Conservation (phyloP, 495 filamentous ascomycete genomes). For the Penicillium cinerascens region DNA sequence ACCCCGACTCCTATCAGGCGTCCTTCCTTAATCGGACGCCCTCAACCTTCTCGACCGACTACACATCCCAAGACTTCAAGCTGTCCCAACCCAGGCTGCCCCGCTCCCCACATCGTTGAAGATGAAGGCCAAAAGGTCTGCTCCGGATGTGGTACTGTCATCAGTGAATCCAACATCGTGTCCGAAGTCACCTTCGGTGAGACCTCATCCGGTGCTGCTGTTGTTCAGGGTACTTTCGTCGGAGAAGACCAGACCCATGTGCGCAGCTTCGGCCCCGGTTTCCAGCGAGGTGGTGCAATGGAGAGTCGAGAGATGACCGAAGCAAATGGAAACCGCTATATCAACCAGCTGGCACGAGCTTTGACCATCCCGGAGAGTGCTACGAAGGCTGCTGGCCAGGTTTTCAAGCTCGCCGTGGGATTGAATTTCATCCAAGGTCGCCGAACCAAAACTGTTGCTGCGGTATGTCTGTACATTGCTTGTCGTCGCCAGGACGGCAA, state of each 20-base stretch:
- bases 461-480: constrained; percentile 82
- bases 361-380: constrained; percentile 56
- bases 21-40: constrained; percentile 32
- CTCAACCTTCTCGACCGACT: constrained; percentile 33
- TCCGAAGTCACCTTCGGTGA: constrained; percentile 89
- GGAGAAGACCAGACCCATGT: constrained; percentile 74
- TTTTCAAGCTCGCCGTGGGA: constrained; percentile 73
- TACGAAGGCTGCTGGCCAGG: constrained; percentile 58
- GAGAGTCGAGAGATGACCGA: constrained; percentile 69
- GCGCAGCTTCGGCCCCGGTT: constrained; percentile 54
- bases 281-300: constrained; percentile 54
- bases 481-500: constrained; percentile 66
- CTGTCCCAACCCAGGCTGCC: constrained; percentile 49
- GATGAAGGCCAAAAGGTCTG: constrained; percentile 64
- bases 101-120: constrained; percentile 45
- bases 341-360: constrained; percentile 47
- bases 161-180: constrained; percentile 82
- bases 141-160: constrained; percentile 74
- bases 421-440: constrained; percentile 86
- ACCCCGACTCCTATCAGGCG: constrained; percentile 38
- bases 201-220: constrained; percentile 72
- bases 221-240: constrained; percentile 87
- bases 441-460: constrained; percentile 75
- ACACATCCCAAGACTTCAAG: constrained; percentile 41
- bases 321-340: constrained; percentile 55